Conservation (phyloP, 345 rosid species). For the Eutrema heterophyllum region DNA sequence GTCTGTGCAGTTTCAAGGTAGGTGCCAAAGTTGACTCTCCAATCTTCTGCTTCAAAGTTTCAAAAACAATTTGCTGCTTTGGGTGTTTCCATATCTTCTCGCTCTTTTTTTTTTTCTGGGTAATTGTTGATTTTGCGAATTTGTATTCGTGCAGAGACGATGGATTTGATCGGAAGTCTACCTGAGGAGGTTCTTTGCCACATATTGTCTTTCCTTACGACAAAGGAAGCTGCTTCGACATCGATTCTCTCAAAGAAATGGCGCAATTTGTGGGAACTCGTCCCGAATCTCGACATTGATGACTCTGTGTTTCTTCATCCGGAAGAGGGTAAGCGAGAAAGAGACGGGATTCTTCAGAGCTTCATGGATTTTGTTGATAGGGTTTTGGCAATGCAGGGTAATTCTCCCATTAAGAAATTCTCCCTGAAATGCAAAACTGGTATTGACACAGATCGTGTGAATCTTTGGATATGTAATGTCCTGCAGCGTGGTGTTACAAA, state of each 20-base stretch:
- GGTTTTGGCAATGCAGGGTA: neutral
- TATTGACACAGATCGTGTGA: neutral
- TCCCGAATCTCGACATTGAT: neutral
- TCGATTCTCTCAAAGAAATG: neutral
- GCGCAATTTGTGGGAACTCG: neutral
- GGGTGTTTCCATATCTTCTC: too few relatives aligned
- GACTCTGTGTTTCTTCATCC: neutral
- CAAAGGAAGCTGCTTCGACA: neutral
- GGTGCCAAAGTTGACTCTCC: too few relatives aligned
- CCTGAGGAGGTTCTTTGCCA: neutral
- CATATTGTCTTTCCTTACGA: neutral
- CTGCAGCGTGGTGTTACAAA: neutral
- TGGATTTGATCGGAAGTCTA: neutral
- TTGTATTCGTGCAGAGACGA: neutral
- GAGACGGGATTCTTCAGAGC: neutral
- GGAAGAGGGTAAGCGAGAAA: neutral
- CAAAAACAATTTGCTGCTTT: too few relatives aligned
- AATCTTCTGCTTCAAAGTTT: too few relatives aligned
- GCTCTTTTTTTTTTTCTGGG: neutral
- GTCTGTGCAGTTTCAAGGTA: too few relatives aligned
- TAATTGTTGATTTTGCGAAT: neutral
- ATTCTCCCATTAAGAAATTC: neutral
- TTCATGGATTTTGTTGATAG: constrained; percentile 1
- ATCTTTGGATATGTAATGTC: neutral
- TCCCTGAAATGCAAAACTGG: neutral